A percentile compares a stretch with the other conserved stretches of the same genome.
These are phyloP conservation scores for Gaultheria prostrata DNA, from an alignment of 148 eudicot genomes.

Conservation along the genomic window DNA sequence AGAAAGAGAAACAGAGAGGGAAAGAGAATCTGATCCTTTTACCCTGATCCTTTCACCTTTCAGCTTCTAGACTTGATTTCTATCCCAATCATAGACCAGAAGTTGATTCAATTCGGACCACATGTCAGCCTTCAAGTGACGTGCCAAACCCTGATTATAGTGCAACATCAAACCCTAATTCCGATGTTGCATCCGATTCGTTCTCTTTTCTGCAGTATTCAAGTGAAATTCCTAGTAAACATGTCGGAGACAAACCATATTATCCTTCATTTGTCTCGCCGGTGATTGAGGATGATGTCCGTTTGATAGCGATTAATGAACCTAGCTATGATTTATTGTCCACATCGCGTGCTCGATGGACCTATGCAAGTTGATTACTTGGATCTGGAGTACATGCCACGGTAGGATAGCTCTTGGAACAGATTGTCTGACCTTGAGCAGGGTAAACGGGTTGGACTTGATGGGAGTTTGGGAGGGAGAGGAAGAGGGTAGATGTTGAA, in stretches of 20 bases:
- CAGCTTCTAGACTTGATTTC: slow-evolving; percentile 36
- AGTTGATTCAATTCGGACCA: slow-evolving; percentile 33
- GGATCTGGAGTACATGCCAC: slow-evolving; percentile 38
- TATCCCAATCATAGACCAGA: slow-evolving; percentile 21
- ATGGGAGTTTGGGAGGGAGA: slow-evolving; percentile 42
- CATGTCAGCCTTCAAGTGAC: slow-evolving; percentile 26
- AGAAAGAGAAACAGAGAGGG: too few relatives aligned
- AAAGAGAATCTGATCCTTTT: too few relatives aligned
- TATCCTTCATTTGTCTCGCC: slow-evolving; percentile 44
- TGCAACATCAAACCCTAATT: slow-evolving; percentile 25
- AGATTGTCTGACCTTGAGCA: slow-evolving; percentile 43
- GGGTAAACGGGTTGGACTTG: slow-evolving; percentile 35
- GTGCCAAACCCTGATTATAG: slow-evolving; percentile 27
- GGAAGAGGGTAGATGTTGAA: too few relatives aligned
- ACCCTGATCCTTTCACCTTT: too few relatives aligned
- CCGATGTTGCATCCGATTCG: slow-evolving; percentile 25
- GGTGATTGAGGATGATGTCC: slow-evolving; percentile 33
- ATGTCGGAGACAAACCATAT: slow-evolving; percentile 43
- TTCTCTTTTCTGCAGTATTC: slow-evolving; percentile 42
- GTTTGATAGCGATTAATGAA: slow-evolving; percentile 32
- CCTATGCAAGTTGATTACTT: slow-evolving; percentile 50
- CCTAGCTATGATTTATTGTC: slow-evolving; percentile 39
- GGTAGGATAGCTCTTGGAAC: slow-evolving; percentile 48
- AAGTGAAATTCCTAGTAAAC: slow-evolving; percentile 21
- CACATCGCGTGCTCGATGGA: slow-evolving; percentile 33